A percentile compares a stretch with the other conserved stretches of the same genome.
These are phyloP conservation scores for Eimeria acervulina DNA, from an alignment of 169 alveolate species.

Conservation along the genomic window DNA sequence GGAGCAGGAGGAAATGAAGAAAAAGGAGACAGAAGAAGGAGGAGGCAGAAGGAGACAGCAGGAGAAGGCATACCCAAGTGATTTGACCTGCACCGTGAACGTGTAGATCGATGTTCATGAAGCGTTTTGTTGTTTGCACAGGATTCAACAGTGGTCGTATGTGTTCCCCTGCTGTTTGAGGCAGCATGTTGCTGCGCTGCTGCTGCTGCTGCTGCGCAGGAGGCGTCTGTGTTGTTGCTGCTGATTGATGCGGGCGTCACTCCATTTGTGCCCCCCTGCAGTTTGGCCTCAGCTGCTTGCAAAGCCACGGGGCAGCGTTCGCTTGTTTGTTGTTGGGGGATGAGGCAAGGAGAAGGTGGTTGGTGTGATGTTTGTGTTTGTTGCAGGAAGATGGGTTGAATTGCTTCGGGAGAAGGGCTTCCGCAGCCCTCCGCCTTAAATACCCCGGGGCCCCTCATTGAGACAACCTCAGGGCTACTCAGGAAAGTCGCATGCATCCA, in stretches of 20 bases:
- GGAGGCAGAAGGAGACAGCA: background rate
- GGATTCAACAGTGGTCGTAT: background rate
- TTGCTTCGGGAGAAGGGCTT: background rate
- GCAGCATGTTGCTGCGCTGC: background rate
- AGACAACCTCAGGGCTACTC: background rate
- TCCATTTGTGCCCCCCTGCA: background rate
- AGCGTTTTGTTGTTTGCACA: background rate
- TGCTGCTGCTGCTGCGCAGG: slow-evolving; percentile 12
- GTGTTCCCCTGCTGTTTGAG: background rate
- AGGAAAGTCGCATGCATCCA: background rate
- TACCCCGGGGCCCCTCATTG: background rate
- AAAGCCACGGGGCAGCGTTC: background rate
- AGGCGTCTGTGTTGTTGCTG: background rate
- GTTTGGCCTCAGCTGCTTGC: background rate
- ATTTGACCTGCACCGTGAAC: background rate
- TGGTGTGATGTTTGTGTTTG: background rate
- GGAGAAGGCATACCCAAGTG: background rate
- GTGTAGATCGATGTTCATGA: background rate
- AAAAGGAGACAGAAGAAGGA: no score
- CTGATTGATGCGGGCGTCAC: background rate
- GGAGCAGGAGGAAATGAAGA: no score
- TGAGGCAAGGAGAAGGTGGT: background rate
- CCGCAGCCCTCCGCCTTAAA: background rate
- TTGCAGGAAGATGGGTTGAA: background rate
- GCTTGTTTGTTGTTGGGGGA: no score